Percentiles rank a stretch among this genome's conserved stretches.
Conservation (phyloP, 371 early-diverging fungal genomes). For the Syncephalastrum monosporum region DNA sequence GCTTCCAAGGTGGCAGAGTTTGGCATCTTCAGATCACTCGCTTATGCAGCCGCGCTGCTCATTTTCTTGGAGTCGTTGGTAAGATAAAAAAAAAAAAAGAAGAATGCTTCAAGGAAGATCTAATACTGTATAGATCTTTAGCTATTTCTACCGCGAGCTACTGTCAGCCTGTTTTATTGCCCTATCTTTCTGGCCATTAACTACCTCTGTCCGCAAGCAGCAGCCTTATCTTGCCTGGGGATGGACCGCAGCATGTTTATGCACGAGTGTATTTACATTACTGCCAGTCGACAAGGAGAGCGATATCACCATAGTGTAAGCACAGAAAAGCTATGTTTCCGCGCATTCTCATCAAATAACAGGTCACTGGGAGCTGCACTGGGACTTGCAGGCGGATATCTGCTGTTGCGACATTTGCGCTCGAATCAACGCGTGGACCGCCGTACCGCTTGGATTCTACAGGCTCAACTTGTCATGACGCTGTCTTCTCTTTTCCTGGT, state of each 20-base stretch:
- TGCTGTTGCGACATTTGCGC: not conserved
- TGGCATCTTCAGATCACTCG: constrained; percentile 8
- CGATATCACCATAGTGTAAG: constrained; percentile 72
- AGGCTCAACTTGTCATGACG: constrained; percentile 19
- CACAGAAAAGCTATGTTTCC: not conserved
- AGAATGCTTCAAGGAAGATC: no score
- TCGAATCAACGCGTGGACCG: constrained; percentile 4
- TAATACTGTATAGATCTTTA: constrained; percentile 55
- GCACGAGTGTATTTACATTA: constrained; percentile 80
- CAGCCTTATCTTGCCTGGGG: constrained; percentile 28
- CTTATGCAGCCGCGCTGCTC: constrained; percentile 32
- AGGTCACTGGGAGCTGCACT: constrained; percentile 11
- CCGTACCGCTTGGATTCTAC: not conserved
- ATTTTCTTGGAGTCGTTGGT: constrained; percentile 70
- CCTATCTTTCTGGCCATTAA: constrained; percentile 63
- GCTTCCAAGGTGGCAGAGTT: constrained; percentile 21
- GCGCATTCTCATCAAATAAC: not conserved
- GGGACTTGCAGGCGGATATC: constrained; percentile 1
- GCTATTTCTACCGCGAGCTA: constrained; percentile 72
- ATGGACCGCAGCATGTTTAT: constrained; percentile 70
- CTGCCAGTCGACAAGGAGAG: constrained; percentile 87
- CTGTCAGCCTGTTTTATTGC: constrained; percentile 54
- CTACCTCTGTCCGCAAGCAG: constrained; percentile 55
- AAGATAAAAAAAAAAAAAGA: constrained; percentile 16
- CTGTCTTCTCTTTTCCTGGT: constrained; percentile 44